Evolutionary conservation across 768 basidiomycete species (phyloP), one percentile per base, ranked within the genome.

Genomic region (Megacollybia marginata): DNA sequence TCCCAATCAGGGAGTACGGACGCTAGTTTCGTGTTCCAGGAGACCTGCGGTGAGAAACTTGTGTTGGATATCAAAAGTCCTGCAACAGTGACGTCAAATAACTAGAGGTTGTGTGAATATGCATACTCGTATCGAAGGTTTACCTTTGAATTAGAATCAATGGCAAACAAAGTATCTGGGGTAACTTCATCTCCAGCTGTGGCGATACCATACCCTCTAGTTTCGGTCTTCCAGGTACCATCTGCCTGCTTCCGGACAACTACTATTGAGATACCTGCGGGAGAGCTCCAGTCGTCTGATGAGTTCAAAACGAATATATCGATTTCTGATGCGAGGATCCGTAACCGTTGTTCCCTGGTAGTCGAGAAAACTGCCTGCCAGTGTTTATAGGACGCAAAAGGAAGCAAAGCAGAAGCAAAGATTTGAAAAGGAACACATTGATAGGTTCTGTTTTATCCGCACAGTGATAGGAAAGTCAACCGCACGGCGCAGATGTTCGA

Each of bases 111-210:
- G 23, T 28, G 23, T 28, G 23, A 28, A 3, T 28, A 48, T 6
- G 33, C 5, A 13, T 40, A 42, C 18, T 38, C 2, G 10, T 10
- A 15, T n/a, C 1, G 20, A 32, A 40, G 2, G 18, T n/a, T 31
- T 31, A 47, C 56, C 49, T 59, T 57, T 4, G 56, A 59, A 33
- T 59, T 59, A 23, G 58, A 59, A 15, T 48, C 58, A 43, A 59
- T 57, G 20, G 16, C 38, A 47, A 55, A 59, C 12, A 57, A 35
- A 9, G 54, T 55, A n/a, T 57, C 42, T 1, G 20, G 31, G 10
- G 52, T 55, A 16, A 49, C 52, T 28, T 48, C 49, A 1, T 55
- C 54, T 13, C 56, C 56, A 34, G 57, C 56, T 40, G 51, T 55
- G 5, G 58, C 58, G 32, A 50, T 19, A 13, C 58, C 58, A 12